Percentiles rank a stretch among this genome's conserved stretches.
These are phyloP conservation scores for Phytopythium chamaehyphon DNA, from an alignment of 352 stramenopile species.

Conservation along the genomic window DNA sequence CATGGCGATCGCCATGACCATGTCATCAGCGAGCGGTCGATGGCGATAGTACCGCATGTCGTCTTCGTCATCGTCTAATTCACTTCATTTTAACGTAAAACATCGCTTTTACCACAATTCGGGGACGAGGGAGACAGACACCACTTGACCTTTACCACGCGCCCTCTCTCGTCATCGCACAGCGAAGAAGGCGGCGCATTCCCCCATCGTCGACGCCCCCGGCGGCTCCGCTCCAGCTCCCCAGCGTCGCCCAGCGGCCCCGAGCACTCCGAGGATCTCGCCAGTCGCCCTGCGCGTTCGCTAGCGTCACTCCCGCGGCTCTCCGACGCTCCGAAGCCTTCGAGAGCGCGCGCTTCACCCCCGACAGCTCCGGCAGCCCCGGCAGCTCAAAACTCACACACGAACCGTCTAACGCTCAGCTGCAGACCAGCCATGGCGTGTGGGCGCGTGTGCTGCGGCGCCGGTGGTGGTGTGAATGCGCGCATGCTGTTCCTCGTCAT, in stretches of 20 bases:
- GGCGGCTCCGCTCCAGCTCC: not conserved
- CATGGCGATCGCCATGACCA: no score
- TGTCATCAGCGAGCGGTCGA: no score
- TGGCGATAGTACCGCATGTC: no score
- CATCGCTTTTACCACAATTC: no score
- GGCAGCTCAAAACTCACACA: no score
- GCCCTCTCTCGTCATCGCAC: not conserved
- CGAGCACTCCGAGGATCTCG: no score
- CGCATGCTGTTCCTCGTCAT: conserved; percentile 77
- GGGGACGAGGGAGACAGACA: conserved; percentile 4
- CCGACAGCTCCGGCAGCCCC: no score
- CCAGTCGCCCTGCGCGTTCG: no score
- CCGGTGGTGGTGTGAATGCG: conserved; percentile 44
- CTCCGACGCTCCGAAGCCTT: no score
- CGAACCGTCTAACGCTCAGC: not conserved
- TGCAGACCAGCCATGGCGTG: conserved; percentile 16
- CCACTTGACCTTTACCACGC: conserved; percentile 7
- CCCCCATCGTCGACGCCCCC: not conserved
- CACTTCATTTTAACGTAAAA: not conserved
- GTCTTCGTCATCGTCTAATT: not conserved
- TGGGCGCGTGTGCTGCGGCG: conserved; percentile 43
- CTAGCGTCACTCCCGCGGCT: no score
- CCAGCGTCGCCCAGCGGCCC: not conserved
- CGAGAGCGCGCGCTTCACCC: no score
- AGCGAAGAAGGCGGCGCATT: not conserved